A percentile compares a stretch with the other conserved stretches of the same genome.
Conservation (phyloP, 2,329 filamentous ascomycete genomes). For the Penicillium sp. region DNA sequence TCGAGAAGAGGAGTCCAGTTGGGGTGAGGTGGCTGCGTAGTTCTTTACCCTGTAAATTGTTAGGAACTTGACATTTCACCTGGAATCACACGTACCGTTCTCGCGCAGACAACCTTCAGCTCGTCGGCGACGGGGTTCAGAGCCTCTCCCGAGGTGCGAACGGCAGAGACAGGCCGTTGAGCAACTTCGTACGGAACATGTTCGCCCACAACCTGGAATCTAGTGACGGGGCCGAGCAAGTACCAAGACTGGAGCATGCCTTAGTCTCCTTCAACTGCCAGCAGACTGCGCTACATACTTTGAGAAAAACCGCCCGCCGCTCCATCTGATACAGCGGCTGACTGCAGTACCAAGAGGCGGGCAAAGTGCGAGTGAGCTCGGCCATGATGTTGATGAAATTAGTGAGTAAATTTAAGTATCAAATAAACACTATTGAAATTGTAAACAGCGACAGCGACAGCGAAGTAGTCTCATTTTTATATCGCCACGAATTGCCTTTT, state of each 20-base stretch:
- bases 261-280: conserved; percentile 1
- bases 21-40: conserved; percentile 46
- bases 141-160: conserved; percentile 34
- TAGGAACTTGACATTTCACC: neutral
- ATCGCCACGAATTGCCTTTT: neutral
- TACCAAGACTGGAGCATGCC: conserved; percentile 49
- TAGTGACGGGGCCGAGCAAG: conserved; percentile 52
- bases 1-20: conserved; percentile 54
- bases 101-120: conserved; percentile 40
- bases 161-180: conserved; percentile 43
- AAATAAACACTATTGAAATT: neutral
- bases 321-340: conserved; percentile 51
- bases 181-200: conserved; percentile 52
- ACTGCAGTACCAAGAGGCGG: conserved; percentile 55
- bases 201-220: conserved; percentile 44
- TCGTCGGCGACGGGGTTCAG: conserved; percentile 32
- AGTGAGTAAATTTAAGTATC: neutral
- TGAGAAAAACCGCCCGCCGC: conserved; percentile 50
- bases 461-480: conserved; percentile 7
- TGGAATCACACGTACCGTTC: conserved; percentile 29
- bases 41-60: conserved; percentile 14
- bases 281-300: conserved; percentile 30
- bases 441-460: neutral
- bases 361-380: conserved; percentile 43
- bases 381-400: conserved; percentile 25